These are phyloP conservation scores for Dactylellina parvicollis DNA, from an alignment of 2,329 filamentous ascomycete species.

Conservation along the genomic window DNA sequence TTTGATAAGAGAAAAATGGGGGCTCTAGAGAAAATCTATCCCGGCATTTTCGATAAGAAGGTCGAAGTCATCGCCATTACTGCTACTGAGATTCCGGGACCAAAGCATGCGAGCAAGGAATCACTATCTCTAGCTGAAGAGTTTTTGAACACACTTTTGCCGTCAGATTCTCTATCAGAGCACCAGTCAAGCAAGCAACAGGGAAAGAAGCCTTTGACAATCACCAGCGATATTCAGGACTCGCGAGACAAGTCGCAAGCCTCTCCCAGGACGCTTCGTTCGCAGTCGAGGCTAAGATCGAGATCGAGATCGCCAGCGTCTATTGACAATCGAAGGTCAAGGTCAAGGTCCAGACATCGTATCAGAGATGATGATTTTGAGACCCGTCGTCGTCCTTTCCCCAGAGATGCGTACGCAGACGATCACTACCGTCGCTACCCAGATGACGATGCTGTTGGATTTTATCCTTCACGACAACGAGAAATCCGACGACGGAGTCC, in stretches of 20 bases:
- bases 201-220: constrained; percentile 1
- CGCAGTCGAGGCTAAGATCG: constrained; percentile 23
- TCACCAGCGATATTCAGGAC: neutral
- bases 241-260: constrained; percentile 29
- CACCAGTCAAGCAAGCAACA: constrained; percentile 7
- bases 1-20: constrained; percentile 69
- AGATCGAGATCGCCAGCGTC: constrained; percentile 35
- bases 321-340: constrained; percentile 32
- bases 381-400: constrained; percentile 27
- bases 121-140: constrained; percentile 52
- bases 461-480: constrained; percentile 29
- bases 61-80: constrained; percentile 28
- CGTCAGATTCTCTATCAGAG: neutral
- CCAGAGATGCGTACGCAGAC: constrained; percentile 22
- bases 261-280: constrained; percentile 26
- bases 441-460: constrained; percentile 19
- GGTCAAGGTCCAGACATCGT: constrained; percentile 28
- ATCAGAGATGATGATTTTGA: constrained; percentile 31
- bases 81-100: neutral
- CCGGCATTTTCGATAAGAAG: constrained; percentile 61
- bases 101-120: constrained; percentile 45
- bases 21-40: constrained; percentile 66
- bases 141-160: constrained; percentile 47
- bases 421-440: constrained; percentile 36
- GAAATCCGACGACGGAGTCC: constrained; percentile 4